Conservation (phyloP, 257 asterid genomes). For the Striga asiatica region DNA sequence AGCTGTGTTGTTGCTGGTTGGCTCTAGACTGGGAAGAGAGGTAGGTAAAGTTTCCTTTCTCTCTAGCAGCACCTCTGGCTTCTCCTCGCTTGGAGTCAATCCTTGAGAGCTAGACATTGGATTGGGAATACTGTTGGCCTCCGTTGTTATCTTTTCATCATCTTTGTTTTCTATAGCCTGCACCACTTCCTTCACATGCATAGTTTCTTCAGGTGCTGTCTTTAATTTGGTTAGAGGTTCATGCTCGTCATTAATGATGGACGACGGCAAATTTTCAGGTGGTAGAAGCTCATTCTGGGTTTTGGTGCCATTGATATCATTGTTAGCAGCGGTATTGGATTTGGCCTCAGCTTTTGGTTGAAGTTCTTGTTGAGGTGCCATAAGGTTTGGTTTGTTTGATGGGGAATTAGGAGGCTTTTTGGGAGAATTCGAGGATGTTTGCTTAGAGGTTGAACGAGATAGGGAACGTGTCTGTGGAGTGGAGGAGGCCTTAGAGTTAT, state of each 20-base stretch:
- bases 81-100: constrained; percentile 15
- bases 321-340: not conserved
- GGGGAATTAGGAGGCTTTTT: constrained; percentile 24
- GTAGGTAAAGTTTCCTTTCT: constrained; percentile 16
- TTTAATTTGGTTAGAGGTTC: not conserved
- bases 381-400: constrained; percentile 19
- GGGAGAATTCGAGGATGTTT: constrained; percentile 26
- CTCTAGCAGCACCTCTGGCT: constrained; percentile 9
- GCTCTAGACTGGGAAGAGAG: constrained; percentile 19
- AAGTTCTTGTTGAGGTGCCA: constrained; percentile 19
- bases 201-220: not conserved
- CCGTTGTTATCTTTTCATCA: constrained; percentile 19
- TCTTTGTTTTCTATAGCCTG: not conserved
- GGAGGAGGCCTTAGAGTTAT: constrained; percentile 17
- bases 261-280: not conserved
- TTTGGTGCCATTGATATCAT: not conserved
- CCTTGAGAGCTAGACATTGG: constrained; percentile 12
- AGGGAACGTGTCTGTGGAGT: constrained; percentile 26
- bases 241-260: not conserved
- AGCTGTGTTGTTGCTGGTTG: constrained; percentile 15
- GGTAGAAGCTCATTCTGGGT: not conserved
- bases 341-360: constrained; percentile 16
- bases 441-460: constrained; percentile 23
- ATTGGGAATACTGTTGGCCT: constrained; percentile 11
- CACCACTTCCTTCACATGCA: not conserved